A percentile compares a stretch with the other conserved stretches of the same genome.
Conservation (phyloP, 2,329 filamentous ascomycete genomes). For the Aureobasidium sp. region DNA sequence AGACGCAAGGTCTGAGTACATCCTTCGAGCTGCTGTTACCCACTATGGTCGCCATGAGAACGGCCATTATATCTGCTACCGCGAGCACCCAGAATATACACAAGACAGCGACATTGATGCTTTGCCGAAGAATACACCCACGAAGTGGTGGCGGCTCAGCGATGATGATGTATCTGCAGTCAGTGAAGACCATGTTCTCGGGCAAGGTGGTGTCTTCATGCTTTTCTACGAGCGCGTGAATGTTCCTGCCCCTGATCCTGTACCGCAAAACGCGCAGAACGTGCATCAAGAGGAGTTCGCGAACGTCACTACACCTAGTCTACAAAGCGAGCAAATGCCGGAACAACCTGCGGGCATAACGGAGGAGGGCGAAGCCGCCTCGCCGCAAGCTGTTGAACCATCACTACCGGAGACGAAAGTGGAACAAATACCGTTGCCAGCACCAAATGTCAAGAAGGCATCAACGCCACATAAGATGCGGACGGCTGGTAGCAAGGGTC, state of each 20-base stretch:
- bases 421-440: background rate
- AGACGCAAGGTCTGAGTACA: conserved; percentile 49
- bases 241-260: background rate
- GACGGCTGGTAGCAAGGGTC: conserved; percentile 1
- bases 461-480: conserved; percentile 9
- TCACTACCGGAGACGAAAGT: background rate
- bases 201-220: conserved; percentile 86
- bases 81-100: conserved; percentile 51
- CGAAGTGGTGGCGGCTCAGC: conserved; percentile 84
- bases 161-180: conserved; percentile 76
- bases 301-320: background rate
- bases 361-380: background rate
- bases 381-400: background rate
- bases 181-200: conserved; percentile 64
- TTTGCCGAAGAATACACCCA: conserved; percentile 22
- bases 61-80: conserved; percentile 90
- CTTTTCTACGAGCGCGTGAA: conserved; percentile 74
- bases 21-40: conserved; percentile 75
- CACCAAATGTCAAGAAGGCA: background rate
- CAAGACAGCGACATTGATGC: conserved; percentile 25
- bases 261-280: background rate
- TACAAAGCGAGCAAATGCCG: background rate
- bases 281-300: background rate
- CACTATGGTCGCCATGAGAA: conserved; percentile 90
- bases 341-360: background rate